A percentile compares a stretch with the other conserved stretches of the same genome.
Evolutionary conservation across 176 grass and related monocot genomes (phyloP).

Genomic region (Oryza nivara): DNA sequence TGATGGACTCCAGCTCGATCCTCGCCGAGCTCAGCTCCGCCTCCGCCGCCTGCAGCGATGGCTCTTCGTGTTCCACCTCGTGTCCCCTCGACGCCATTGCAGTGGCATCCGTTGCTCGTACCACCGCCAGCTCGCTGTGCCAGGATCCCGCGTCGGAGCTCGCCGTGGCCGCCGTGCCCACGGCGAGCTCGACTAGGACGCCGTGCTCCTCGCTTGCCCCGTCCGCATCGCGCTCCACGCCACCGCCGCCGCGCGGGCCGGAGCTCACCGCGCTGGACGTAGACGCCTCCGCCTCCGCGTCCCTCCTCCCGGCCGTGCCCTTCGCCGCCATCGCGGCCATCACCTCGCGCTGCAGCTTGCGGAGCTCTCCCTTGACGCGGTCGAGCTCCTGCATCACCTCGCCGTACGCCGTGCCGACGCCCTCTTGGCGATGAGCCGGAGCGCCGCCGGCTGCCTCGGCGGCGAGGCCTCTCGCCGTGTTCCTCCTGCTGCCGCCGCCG

Average conservation of each 20-base stretch:
- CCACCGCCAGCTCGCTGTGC: slow-evolving; percentile 48
- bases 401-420: slow-evolving; percentile 9
- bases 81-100: slow-evolving; percentile 14
- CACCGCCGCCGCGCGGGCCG: too few relatives aligned
- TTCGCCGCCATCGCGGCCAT: slow-evolving; percentile 43
- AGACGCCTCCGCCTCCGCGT: background rate
- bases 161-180: background rate
- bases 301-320: slow-evolving; percentile 27
- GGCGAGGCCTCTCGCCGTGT: background rate
- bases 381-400: slow-evolving; percentile 64
- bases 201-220: too few relatives aligned
- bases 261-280: too few relatives aligned
- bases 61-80: background rate
- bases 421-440: background rate
- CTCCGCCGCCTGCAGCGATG: slow-evolving; percentile 43
- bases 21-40: slow-evolving; percentile 50
- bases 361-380: slow-evolving; percentile 64
- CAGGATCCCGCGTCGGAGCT: slow-evolving; percentile 55
- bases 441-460: slow-evolving; percentile 25
- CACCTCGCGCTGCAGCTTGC: slow-evolving; percentile 64
- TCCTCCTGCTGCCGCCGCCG: slow-evolving; percentile 11
- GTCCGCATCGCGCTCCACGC: too few relatives aligned
- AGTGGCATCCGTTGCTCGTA: slow-evolving; percentile 48
- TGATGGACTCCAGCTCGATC: slow-evolving; percentile 59
- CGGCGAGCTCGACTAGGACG: too few relatives aligned